Percentiles rank a stretch among this genome's conserved stretches.
Conservation (phyloP, 441 rosid genomes). For the Erodium texanum region DNA sequence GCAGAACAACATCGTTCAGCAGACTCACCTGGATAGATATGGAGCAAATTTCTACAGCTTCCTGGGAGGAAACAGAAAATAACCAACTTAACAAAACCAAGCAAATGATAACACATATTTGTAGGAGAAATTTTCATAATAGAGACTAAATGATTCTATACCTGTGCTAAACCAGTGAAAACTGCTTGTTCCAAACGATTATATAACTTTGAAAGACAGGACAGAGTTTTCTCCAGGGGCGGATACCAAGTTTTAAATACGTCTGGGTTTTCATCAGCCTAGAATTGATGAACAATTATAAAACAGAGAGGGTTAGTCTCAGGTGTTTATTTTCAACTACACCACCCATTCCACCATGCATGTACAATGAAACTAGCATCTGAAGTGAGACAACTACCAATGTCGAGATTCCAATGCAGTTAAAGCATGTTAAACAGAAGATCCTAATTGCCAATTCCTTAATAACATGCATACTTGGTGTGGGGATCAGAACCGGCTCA, state of each 20-base stretch:
- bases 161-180: constrained; percentile 98
- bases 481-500: not conserved
- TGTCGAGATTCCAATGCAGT: not conserved
- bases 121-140: not conserved
- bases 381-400: not conserved
- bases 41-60: constrained; percentile 94
- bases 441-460: not conserved
- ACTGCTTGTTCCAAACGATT: constrained; percentile 75
- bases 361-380: not conserved
- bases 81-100: constrained; percentile 3
- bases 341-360: constrained; percentile 13
- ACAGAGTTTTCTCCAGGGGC: constrained; percentile 81
- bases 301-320: not conserved
- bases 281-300: constrained; percentile 15
- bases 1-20: constrained; percentile 16
- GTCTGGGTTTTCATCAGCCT: constrained; percentile 60
- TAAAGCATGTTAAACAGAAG: not conserved
- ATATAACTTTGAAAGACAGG: constrained; percentile 86
- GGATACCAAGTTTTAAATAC: constrained; percentile 87
- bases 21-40: constrained; percentile 72
- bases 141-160: constrained; percentile 23
- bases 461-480: not conserved
- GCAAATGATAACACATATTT: constrained; percentile 1
- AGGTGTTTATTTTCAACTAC: not conserved
- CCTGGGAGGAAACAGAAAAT: constrained; percentile 44